Evolutionary conservation across 352 stramenopile species (phyloP).

Genomic region (Pythium chondricola): DNA sequence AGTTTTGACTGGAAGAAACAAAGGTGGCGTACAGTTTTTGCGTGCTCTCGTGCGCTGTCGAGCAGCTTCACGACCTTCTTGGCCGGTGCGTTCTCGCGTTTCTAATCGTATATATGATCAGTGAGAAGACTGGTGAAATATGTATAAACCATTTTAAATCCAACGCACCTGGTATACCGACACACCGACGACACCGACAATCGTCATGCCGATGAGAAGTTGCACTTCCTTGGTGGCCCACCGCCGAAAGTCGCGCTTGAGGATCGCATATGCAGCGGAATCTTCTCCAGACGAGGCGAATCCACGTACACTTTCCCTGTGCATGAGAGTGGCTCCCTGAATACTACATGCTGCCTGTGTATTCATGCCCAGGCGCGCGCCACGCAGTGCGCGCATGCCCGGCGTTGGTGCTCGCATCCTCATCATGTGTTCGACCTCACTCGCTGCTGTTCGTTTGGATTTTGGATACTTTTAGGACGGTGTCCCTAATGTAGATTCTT

Average conservation of each 20-base stretch:
- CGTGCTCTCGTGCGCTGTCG: slow-evolving; percentile 40
- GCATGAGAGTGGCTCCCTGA: background rate
- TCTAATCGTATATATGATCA: slow-evolving; percentile 24
- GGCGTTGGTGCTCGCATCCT: no score
- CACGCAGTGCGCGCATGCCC: no score
- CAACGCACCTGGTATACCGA: slow-evolving; percentile 55
- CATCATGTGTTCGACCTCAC: no score
- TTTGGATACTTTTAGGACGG: no score
- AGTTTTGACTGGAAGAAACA: background rate
- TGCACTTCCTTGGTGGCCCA: slow-evolving; percentile 49
- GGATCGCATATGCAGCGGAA: slow-evolving; percentile 24
- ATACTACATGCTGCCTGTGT: background rate
- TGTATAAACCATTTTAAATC: no score
- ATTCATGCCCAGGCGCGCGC: no score
- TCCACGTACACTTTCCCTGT: background rate
- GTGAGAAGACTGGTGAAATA: background rate
- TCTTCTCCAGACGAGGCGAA: slow-evolving; percentile 4
- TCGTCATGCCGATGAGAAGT: slow-evolving; percentile 39
- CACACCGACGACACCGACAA: slow-evolving; percentile 39
- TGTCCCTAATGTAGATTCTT: no score
- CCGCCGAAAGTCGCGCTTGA: slow-evolving; percentile 60
- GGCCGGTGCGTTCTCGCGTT: slow-evolving; percentile 49
- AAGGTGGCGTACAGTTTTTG: slow-evolving; percentile 25
- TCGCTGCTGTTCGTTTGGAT: no score
- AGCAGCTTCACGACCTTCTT: slow-evolving; percentile 48